Conservation (phyloP, 441 rosid species). For the Aquilaria agallochum region DNA sequence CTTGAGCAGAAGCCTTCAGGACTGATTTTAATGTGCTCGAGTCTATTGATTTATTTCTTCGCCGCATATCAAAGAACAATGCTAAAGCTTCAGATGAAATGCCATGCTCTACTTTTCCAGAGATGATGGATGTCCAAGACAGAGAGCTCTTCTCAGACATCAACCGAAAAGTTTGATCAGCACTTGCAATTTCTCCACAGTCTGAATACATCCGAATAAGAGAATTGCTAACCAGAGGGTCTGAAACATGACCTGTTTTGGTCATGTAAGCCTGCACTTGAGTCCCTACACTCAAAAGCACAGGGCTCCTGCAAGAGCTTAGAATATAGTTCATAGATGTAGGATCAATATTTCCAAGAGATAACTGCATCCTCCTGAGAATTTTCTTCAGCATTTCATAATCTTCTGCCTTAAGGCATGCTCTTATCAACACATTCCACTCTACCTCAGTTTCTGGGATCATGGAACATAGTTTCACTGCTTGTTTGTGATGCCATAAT, state of each 20-base stretch:
- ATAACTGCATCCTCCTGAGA: conserved; percentile 22
- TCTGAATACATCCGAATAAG: conserved; percentile 23
- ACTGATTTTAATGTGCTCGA: conserved; percentile 17
- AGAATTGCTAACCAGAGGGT: conserved; percentile 16
- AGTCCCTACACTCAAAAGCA: conserved; percentile 20
- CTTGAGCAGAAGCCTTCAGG: conserved; percentile 24
- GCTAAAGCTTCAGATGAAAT: conserved; percentile 23
- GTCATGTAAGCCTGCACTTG: conserved; percentile 28
- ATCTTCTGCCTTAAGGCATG: conserved; percentile 21
- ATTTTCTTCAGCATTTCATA: conserved; percentile 21
- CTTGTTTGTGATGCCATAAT: conserved; percentile 21
- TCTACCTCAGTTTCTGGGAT: conserved; percentile 20
- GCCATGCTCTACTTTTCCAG: conserved; percentile 26
- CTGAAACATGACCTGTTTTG: conserved; percentile 25
- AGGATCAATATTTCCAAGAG: conserved; percentile 17
- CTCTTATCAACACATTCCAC: conserved; percentile 22
- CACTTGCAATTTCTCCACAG: conserved; percentile 17
- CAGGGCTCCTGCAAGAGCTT: conserved; percentile 17
- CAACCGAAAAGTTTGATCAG: conserved; percentile 15
- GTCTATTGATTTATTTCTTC: conserved; percentile 15
- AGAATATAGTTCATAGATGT: conserved; percentile 19
- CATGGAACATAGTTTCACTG: conserved; percentile 20
- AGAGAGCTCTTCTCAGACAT: conserved; percentile 18
- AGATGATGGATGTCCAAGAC: conserved; percentile 29
- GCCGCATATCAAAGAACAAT: conserved; percentile 19